A percentile compares a stretch with the other conserved stretches of the same genome.
These are phyloP conservation scores for Chamaecrista fasciculata DNA, from an alignment of 306 rosid genomes.

Conservation along the genomic window DNA sequence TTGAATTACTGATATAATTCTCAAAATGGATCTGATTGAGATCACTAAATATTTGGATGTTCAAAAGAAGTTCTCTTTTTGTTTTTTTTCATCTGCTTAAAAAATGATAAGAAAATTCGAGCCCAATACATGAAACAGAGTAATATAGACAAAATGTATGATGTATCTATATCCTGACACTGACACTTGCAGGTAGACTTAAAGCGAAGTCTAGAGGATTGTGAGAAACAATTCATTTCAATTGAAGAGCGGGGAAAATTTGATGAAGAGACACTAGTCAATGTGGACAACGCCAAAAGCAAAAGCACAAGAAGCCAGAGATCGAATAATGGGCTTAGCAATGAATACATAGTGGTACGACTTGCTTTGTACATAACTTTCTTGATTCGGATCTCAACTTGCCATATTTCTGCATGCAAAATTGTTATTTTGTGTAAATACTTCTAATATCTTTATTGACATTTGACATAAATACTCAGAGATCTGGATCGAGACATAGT, in stretches of 20 bases:
- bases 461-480: constrained; percentile 11
- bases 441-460: not conserved
- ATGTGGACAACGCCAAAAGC: constrained; percentile 80
- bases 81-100: constrained; percentile 7
- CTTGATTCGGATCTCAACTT: constrained; percentile 1
- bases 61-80: not conserved
- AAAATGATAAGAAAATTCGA: not conserved
- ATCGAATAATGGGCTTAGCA: constrained; percentile 86
- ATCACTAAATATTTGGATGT: not conserved
- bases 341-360: constrained; percentile 93
- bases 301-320: constrained; percentile 73
- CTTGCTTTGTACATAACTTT: constrained; percentile 16
- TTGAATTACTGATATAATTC: not conserved
- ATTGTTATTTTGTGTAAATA: constrained; percentile 13
- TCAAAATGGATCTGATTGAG: not conserved
- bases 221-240: constrained; percentile 91
- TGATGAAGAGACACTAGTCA: constrained; percentile 94
- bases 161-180: constrained; percentile 27
- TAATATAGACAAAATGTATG: constrained; percentile 2
- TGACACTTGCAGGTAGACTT: constrained; percentile 65
- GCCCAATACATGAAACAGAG: constrained; percentile 17
- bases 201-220: constrained; percentile 80
- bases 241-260: constrained; percentile 98
- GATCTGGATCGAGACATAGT: not conserved
- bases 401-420: constrained; percentile 18